phyloP scores from a whole-genome alignment of 495 filamentous ascomycete genomes.

The Lophiotrema nucula region DNA sequence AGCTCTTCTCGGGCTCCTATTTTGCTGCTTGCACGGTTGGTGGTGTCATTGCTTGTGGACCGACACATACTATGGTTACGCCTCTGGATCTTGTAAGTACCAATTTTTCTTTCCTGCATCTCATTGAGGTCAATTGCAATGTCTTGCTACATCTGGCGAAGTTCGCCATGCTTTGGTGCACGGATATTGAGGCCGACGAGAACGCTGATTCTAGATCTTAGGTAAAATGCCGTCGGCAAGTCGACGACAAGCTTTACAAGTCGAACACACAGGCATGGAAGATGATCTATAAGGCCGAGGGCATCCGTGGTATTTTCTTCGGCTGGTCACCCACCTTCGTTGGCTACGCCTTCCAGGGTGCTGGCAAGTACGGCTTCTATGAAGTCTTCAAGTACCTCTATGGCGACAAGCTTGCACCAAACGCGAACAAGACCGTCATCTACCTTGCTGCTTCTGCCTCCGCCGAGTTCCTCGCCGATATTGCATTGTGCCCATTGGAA shows the following conservation, averaged over 20 bases:
- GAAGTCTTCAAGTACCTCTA: constrained; percentile 74
- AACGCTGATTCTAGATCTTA: too few species aligned
- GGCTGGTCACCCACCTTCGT: constrained; percentile 70
- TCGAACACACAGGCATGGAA: constrained; percentile 68
- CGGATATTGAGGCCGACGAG: too few species aligned
- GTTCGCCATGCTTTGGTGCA: too few species aligned
- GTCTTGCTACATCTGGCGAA: too few species aligned
- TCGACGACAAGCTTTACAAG: constrained; percentile 67
- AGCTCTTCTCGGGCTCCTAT: constrained; percentile 66
- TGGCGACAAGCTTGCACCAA: constrained; percentile 62
- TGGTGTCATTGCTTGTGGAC: constrained; percentile 65
- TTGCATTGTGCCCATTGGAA: constrained; percentile 66
- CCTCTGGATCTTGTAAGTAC: constrained; percentile 56
- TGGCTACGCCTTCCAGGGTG: constrained; percentile 71
- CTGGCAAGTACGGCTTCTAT: constrained; percentile 75
- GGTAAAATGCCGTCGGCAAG: constrained; percentile 67
- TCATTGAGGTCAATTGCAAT: too few species aligned
- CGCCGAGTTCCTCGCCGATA: constrained; percentile 69
- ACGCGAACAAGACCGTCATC: constrained; percentile 60
- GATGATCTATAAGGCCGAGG: constrained; percentile 62
- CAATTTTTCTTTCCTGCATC: background rate
- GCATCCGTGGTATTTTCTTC: constrained; percentile 68
- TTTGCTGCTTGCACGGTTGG: constrained; percentile 64
- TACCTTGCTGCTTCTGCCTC: constrained; percentile 64
- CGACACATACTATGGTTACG: constrained; percentile 61